Conservation (phyloP, 2,329 filamentous ascomycete species). For the Fusarium foetens region DNA sequence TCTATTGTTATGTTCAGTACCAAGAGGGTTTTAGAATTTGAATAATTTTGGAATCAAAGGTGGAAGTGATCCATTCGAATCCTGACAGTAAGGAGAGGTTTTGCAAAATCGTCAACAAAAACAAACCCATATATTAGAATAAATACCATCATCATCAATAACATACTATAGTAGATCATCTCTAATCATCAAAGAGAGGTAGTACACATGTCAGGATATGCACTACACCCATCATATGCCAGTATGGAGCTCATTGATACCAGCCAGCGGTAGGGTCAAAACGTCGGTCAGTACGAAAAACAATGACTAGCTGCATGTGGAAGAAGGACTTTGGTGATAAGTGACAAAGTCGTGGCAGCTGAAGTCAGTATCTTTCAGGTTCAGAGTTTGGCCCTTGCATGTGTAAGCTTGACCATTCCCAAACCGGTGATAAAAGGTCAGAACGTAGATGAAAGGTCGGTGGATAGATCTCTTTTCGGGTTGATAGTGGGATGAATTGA, state of each 20-base stretch:
- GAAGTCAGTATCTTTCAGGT: neutral
- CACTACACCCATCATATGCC: too few relatives aligned
- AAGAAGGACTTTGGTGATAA: constrained; percentile 21
- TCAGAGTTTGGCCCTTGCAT: neutral
- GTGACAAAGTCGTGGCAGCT: neutral
- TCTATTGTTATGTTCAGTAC: too few relatives aligned
- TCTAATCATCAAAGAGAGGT: too few relatives aligned
- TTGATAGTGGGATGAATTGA: neutral
- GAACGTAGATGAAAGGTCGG: neutral
- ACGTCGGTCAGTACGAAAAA: neutral
- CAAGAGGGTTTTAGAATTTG: too few relatives aligned
- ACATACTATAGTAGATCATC: too few relatives aligned
- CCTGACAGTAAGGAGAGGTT: too few relatives aligned
- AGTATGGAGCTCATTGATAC: neutral
- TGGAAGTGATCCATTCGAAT: too few relatives aligned
- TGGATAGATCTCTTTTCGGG: neutral
- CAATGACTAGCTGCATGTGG: neutral
- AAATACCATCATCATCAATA: too few relatives aligned
- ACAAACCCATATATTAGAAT: too few relatives aligned
- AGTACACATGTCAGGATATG: too few relatives aligned
- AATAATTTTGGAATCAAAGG: too few relatives aligned
- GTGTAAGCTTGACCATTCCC: constrained; percentile 1
- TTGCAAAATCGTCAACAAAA: too few relatives aligned
- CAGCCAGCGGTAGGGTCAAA: neutral
- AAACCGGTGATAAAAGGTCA: neutral